Percentiles rank a stretch among this genome's conserved stretches.
phyloP scores from a whole-genome alignment of 2,329 filamentous ascomycete genomes.

The Cylindrodendrum hubeiense region DNA sequence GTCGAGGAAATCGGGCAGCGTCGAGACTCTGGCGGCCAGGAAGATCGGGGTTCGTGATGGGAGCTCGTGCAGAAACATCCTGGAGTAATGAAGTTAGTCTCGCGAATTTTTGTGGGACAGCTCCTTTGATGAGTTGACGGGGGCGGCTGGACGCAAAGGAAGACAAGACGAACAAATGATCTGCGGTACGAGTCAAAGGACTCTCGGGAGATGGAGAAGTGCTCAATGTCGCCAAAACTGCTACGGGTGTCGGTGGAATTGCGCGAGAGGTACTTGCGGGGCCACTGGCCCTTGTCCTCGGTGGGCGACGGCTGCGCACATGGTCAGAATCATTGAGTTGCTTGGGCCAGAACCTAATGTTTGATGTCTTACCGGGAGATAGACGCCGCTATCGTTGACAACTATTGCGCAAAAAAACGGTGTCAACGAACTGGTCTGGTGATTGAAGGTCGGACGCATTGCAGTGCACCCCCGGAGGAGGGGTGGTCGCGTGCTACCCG shows the following conservation, averaged over 20 bases:
- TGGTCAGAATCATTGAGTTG: conserved; percentile 20
- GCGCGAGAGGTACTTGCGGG: conserved; percentile 64
- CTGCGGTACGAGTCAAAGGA: conserved; percentile 97
- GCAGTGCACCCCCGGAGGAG: conserved; percentile 26
- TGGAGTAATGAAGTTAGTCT: conserved; percentile 53
- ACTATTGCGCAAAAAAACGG: conserved; percentile 65
- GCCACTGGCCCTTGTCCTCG: conserved; percentile 87
- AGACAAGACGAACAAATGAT: conserved; percentile 81
- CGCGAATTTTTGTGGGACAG: background rate
- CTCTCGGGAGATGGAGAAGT: conserved; percentile 94
- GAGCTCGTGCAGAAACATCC: conserved; percentile 93
- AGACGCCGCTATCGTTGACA: conserved; percentile 95
- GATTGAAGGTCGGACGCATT: conserved; percentile 33
- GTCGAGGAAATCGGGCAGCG: conserved; percentile 73
- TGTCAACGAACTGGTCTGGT: conserved; percentile 45
- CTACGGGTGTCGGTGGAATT: conserved; percentile 68
- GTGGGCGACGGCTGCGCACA: conserved; percentile 81
- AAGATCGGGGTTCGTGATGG: conserved; percentile 71
- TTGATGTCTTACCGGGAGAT: conserved; percentile 79
- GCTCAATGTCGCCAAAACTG: conserved; percentile 85
- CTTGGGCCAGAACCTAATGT: background rate
- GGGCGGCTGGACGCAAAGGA: background rate
- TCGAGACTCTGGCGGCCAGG: conserved; percentile 85
- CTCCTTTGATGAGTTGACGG: background rate
- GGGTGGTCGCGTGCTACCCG: conserved; percentile 27